Conservation (phyloP, 768 basidiomycete genomes). For the Amanita pseudoporphyria region DNA sequence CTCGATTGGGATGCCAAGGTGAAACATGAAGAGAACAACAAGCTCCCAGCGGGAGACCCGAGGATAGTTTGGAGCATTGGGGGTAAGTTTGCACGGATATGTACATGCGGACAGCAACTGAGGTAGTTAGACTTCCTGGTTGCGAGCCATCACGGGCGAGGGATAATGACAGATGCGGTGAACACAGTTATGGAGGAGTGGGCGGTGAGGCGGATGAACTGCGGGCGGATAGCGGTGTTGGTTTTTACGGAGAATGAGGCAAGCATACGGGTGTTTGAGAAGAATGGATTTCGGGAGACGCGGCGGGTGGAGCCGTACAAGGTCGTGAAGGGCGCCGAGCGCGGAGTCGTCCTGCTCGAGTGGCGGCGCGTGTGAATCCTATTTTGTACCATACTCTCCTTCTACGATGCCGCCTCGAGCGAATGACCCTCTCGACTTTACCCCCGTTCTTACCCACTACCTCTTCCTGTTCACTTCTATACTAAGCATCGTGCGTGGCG, state of each 20-base stretch:
- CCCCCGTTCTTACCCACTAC: slow-evolving; percentile 85
- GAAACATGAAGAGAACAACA: slow-evolving; percentile 26
- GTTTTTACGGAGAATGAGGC: slow-evolving; percentile 45
- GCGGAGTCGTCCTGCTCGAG: slow-evolving; percentile 25
- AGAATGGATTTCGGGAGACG: slow-evolving; percentile 45
- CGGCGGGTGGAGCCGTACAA: slow-evolving; percentile 29
- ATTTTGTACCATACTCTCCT: slow-evolving; percentile 5
- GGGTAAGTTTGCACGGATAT: slow-evolving; percentile 12
- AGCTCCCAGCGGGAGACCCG: slow-evolving; percentile 35
- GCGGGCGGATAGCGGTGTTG: slow-evolving; percentile 32
- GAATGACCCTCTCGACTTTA: slow-evolving; percentile 71
- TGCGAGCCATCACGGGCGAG: slow-evolving; percentile 18
- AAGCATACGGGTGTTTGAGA: slow-evolving; percentile 57
- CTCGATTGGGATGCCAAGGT: slow-evolving; percentile 28
- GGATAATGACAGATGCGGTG: slow-evolving; percentile 64
- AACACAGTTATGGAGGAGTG: slow-evolving; percentile 43
- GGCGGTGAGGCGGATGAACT: slow-evolving; percentile 58
- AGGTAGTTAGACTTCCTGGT: slow-evolving; percentile 16
- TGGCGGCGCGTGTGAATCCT: slow-evolving; percentile 11
- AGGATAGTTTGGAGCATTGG: slow-evolving; percentile 31
- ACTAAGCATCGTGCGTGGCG: slow-evolving; percentile 57
- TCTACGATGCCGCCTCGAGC: slow-evolving; percentile 42
- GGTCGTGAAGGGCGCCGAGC: slow-evolving; percentile 26
- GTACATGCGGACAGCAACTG: neutral
- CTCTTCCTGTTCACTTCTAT: slow-evolving; percentile 85